Evolutionary conservation across 371 early-diverging fungal genomes (phyloP).

Genomic region (Rhizopus sp.): DNA sequence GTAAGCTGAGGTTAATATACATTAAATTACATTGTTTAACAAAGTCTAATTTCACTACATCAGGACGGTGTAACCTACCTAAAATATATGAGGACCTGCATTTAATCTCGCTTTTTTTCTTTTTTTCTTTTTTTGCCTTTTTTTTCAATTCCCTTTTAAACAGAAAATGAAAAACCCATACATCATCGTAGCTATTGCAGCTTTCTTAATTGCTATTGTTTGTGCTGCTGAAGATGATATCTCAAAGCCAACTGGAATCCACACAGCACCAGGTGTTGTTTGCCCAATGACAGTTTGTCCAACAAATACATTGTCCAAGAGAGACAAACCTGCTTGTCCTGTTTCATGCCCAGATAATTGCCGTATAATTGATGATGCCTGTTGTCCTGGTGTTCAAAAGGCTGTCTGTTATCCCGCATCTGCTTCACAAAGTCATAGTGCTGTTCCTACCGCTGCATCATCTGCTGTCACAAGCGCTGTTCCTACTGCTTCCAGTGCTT

Average conservation of each 20-base stretch:
- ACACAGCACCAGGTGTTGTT: constrained; percentile 10
- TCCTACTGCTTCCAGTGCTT: neutral
- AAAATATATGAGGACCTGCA: neutral
- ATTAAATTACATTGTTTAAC: too few species aligned
- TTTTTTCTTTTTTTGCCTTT: constrained; percentile 2
- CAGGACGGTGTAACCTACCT: neutral
- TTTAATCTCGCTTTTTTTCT: neutral
- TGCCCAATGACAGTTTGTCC: constrained; percentile 26
- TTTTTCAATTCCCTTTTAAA: neutral
- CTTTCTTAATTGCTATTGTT: constrained; percentile 2
- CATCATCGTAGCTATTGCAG: neutral
- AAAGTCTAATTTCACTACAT: neutral
- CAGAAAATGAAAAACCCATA: neutral
- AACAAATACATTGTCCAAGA: constrained; percentile 1
- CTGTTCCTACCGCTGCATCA: neutral
- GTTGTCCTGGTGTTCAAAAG: constrained; percentile 26
- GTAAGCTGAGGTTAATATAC: too few species aligned
- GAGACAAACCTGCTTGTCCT: constrained; percentile 13
- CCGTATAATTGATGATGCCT: constrained; percentile 20
- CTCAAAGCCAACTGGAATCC: neutral
- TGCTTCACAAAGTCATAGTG: neutral
- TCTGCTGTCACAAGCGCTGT: neutral
- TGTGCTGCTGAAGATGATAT: constrained; percentile 2
- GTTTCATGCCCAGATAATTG: constrained; percentile 12
- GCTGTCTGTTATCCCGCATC: constrained; percentile 15